Evolutionary conservation across 2,329 filamentous ascomycete species (phyloP).

Genomic region (Cordyceps cicadae): DNA sequence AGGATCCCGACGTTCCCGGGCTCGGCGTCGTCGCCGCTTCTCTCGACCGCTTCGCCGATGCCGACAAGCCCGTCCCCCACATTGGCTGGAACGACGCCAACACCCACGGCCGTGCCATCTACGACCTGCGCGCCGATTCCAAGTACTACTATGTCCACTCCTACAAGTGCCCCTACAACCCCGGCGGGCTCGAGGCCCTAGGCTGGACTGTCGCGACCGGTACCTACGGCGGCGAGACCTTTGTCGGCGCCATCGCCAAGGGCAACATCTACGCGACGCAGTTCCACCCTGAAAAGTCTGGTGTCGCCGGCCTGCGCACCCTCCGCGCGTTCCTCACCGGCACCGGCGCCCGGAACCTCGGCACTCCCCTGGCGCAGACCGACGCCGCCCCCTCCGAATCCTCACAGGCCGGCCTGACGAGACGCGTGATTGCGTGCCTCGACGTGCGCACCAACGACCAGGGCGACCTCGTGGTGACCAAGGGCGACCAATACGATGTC

Average conservation of each 20-base stretch:
- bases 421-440: conserved; percentile 88
- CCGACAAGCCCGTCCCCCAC: conserved; percentile 85
- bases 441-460: conserved; percentile 92
- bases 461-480: conserved; percentile 93
- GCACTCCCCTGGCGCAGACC: conserved; percentile 10
- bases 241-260: conserved; percentile 81
- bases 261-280: conserved; percentile 86
- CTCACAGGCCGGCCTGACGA: conserved; percentile 64
- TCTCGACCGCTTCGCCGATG: conserved; percentile 69
- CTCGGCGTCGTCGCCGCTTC: conserved; percentile 64
- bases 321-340: conserved; percentile 82
- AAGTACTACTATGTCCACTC: conserved; percentile 99
- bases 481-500: conserved; percentile 97
- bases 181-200: conserved; percentile 64
- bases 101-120: conserved; percentile 52
- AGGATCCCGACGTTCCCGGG: conserved; percentile 64
- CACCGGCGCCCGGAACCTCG: conserved; percentile 46
- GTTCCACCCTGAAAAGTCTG: conserved; percentile 97
- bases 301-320: conserved; percentile 75
- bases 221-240: conserved; percentile 78
- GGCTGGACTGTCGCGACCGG: conserved; percentile 93
- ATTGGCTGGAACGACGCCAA: conserved; percentile 97
- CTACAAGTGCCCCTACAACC: conserved; percentile 71
- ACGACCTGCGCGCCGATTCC: conserved; percentile 68
- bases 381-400: background rate